These are phyloP conservation scores for Sphaerosporella brunnea DNA, from an alignment of 495 filamentous ascomycete species.

Conservation along the genomic window DNA sequence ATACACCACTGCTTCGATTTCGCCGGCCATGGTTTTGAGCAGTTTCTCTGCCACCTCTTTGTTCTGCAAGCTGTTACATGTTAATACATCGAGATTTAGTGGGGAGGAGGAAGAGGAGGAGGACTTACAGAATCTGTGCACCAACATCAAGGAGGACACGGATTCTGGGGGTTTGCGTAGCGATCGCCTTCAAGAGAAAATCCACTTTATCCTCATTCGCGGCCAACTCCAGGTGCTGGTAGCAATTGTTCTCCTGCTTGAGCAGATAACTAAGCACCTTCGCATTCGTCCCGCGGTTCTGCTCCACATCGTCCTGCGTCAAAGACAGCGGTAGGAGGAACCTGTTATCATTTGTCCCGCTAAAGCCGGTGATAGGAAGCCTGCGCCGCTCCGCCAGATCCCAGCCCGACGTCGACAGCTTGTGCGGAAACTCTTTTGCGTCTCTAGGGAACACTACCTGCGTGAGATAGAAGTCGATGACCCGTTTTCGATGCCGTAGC, in stretches of 20 bases:
- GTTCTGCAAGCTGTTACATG: too few relatives aligned
- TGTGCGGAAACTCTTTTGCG: constrained; percentile 44
- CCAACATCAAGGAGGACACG: constrained; percentile 57
- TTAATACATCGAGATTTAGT: too few relatives aligned
- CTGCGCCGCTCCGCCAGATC: constrained; percentile 37
- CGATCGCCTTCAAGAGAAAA: constrained; percentile 32
- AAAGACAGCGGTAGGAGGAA: constrained; percentile 40
- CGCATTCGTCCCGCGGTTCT: constrained; percentile 46
- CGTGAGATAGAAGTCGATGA: constrained; percentile 46
- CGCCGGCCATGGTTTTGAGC: constrained; percentile 27
- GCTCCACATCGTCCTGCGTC: constrained; percentile 36
- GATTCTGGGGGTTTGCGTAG: constrained; percentile 27
- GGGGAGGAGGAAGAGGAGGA: too few relatives aligned
- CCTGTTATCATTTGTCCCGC: constrained; percentile 53
- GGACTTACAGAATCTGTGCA: constrained; percentile 53
- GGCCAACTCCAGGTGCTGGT: constrained; percentile 5
- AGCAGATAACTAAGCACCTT: constrained; percentile 42
- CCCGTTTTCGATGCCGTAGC: constrained; percentile 35
- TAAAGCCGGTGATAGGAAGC: constrained; percentile 46
- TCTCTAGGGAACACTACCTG: constrained; percentile 47
- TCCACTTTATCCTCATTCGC: constrained; percentile 26
- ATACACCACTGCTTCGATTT: constrained; percentile 36
- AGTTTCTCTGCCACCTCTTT: constrained; percentile 34
- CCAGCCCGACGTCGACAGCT: constrained; percentile 53
- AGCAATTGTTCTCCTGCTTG: constrained; percentile 36